These are phyloP conservation scores for Berkeleyomyces basicola DNA, from an alignment of 2,329 filamentous ascomycete genomes.

Conservation along the genomic window DNA sequence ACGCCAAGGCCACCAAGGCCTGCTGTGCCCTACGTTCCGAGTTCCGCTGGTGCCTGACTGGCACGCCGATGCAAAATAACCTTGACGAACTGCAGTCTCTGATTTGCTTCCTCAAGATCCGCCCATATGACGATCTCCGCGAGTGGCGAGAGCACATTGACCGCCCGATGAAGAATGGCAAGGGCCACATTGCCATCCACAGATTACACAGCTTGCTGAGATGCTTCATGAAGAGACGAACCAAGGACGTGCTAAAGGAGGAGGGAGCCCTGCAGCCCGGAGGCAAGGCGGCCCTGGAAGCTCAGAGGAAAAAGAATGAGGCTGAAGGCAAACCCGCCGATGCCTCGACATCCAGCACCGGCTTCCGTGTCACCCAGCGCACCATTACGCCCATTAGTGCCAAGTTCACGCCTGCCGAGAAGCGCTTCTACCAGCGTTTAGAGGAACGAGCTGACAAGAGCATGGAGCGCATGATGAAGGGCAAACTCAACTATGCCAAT, in stretches of 20 bases:
- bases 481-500: conserved; percentile 76
- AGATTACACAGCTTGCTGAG: conserved; percentile 71
- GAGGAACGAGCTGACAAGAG: conserved; percentile 74
- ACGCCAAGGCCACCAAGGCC: conserved; percentile 86
- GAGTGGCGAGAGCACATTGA: conserved; percentile 90
- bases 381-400: conserved; percentile 70
- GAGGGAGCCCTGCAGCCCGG: conserved; percentile 67
- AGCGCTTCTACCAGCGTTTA: conserved; percentile 69
- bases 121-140: conserved; percentile 71
- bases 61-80: conserved; percentile 97
- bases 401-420: conserved; percentile 64
- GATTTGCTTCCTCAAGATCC: conserved; percentile 81
- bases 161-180: conserved; percentile 72
- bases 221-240: conserved; percentile 97
- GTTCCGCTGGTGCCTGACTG: conserved; percentile 91
- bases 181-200: conserved; percentile 74
- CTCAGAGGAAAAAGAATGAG: conserved; percentile 26
- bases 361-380: conserved; percentile 82
- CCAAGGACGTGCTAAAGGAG: conserved; percentile 88
- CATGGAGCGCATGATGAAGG: conserved; percentile 75
- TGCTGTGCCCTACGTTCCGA: conserved; percentile 71
- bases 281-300: conserved; percentile 37
- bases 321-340: conserved; percentile 20
- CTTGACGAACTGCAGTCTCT: conserved; percentile 89
- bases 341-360: conserved; percentile 33